Evolutionary conservation across 2,329 filamentous ascomycete species (phyloP).

Genomic region (Fusarium tuaranense): DNA sequence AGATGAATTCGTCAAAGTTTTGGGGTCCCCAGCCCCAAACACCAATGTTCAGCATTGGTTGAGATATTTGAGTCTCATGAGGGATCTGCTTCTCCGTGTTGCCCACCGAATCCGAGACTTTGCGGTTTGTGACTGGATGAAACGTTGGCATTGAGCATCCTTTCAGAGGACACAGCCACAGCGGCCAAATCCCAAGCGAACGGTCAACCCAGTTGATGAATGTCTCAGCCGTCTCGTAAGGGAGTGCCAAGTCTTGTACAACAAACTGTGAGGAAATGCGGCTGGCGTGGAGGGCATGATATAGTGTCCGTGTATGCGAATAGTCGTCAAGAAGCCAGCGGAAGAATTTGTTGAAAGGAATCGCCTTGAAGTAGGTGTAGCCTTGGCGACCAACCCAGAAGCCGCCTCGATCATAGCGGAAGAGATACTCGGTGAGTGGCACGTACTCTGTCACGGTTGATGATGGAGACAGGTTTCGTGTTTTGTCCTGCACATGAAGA

Average conservation of each 20-base stretch:
- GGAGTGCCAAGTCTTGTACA: slow-evolving; percentile 72
- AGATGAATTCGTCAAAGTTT: slow-evolving; percentile 64
- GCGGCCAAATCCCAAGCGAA: slow-evolving; percentile 42
- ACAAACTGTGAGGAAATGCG: slow-evolving; percentile 67
- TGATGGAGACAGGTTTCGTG: not conserved
- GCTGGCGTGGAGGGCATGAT: slow-evolving; percentile 70
- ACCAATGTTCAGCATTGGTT: slow-evolving; percentile 66
- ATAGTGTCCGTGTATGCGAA: slow-evolving; percentile 71
- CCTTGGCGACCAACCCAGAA: slow-evolving; percentile 74
- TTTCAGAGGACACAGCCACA: slow-evolving; percentile 46
- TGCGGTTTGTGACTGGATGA: slow-evolving; percentile 17
- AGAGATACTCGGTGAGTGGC: slow-evolving; percentile 62
- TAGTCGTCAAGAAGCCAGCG: slow-evolving; percentile 70
- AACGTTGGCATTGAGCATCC: slow-evolving; percentile 36
- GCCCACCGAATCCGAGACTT: accelerated
- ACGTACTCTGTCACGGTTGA: slow-evolving; percentile 35
- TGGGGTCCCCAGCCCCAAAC: slow-evolving; percentile 80
- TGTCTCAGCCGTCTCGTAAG: slow-evolving; percentile 57
- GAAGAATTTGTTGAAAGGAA: slow-evolving; percentile 69
- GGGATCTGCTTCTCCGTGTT: not conserved
- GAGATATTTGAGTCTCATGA: not conserved
- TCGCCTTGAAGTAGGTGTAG: slow-evolving; percentile 61
- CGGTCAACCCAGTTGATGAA: slow-evolving; percentile 47
- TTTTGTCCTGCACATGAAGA: slow-evolving; percentile 63
- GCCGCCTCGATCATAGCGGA: slow-evolving; percentile 72